A percentile compares a stretch with the other conserved stretches of the same genome.
Conservation (phyloP, 1,139 yeast species). For the Yamadazyma buinensis region DNA sequence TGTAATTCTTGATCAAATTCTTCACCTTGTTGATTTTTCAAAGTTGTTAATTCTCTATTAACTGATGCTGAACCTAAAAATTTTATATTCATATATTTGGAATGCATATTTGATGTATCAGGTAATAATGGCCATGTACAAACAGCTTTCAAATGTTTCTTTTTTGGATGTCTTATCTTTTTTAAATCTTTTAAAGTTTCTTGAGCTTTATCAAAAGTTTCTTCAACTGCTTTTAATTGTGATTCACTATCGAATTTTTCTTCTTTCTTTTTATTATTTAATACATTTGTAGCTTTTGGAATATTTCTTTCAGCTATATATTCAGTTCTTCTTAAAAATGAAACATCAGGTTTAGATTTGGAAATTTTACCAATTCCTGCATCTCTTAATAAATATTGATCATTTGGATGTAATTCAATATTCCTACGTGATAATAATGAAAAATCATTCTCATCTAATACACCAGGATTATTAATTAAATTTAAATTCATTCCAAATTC, state of each 20-base stretch:
- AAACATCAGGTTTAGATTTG: conserved; percentile 61
- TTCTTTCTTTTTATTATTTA: conserved; percentile 11
- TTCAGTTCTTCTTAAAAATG: conserved; percentile 91
- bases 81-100: conserved; percentile 66
- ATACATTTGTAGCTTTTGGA: conserved; percentile 15
- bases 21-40: conserved; percentile 35
- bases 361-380: conserved; percentile 54
- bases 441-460: conserved; percentile 61
- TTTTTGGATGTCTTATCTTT: conserved; percentile 68
- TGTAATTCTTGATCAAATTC: conserved; percentile 38
- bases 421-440: conserved; percentile 23
- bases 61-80: conserved; percentile 78
- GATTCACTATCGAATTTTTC: conserved; percentile 52
- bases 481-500: conserved; percentile 78
- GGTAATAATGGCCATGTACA: conserved; percentile 81
- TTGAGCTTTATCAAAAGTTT: conserved; percentile 63
- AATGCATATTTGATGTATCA: conserved; percentile 84
- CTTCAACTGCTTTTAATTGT: conserved; percentile 68
- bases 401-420: conserved; percentile 65
- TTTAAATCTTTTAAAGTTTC: conserved; percentile 43
- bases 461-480: conserved; percentile 61
- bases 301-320: conserved; percentile 58
- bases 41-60: conserved; percentile 32
- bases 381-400: conserved; percentile 72
- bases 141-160: conserved; percentile 70